Conservation (phyloP, 176 grass and related monocot genomes). For the Triticum urartu region DNA sequence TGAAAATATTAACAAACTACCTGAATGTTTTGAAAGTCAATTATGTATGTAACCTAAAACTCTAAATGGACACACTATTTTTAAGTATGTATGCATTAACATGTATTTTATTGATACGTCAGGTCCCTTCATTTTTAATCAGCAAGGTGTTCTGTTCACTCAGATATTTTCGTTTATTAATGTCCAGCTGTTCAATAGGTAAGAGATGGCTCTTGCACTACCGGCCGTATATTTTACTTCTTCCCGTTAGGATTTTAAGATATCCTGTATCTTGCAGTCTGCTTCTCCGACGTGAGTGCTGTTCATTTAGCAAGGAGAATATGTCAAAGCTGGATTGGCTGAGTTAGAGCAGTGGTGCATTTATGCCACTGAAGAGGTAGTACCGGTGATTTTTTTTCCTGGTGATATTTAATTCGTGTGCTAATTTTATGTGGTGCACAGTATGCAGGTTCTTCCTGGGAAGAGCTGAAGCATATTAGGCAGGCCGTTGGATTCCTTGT, state of each 20-base stretch:
- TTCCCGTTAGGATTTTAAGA: constrained; percentile 17
- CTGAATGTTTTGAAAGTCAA: constrained; percentile 89
- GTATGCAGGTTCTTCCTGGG: constrained; percentile 96
- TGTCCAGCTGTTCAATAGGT: constrained; percentile 99
- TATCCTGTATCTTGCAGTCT: constrained; percentile 56
- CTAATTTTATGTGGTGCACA: constrained; percentile 55
- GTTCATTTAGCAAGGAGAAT: constrained; percentile 99
- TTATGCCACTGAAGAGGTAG: constrained; percentile 98
- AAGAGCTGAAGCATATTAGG: constrained; percentile 97
- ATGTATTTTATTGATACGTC: constrained; percentile 22
- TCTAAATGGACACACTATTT: constrained; percentile 10
- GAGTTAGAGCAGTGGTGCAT: constrained; percentile 97
- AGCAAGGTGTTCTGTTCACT: constrained; percentile 92
- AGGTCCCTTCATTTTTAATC: constrained; percentile 92
- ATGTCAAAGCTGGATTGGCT: constrained; percentile 95
- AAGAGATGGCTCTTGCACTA: constrained; percentile 27
- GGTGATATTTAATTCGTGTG: constrained; percentile 10
- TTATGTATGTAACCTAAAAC: constrained; percentile 61
- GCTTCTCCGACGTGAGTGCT: constrained; percentile 92
- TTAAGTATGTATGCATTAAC: constrained; percentile 21
- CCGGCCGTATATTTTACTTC: constrained; percentile 18
- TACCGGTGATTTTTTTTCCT: not conserved
- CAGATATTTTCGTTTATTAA: constrained; percentile 99
- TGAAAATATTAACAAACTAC: constrained; percentile 84
- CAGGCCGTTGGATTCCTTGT: constrained; percentile 99